Percentiles rank a stretch among this genome's conserved stretches.
These are phyloP conservation scores for Geosmithia putterillii DNA, from an alignment of 2,329 filamentous ascomycete genomes.

Conservation along the genomic window DNA sequence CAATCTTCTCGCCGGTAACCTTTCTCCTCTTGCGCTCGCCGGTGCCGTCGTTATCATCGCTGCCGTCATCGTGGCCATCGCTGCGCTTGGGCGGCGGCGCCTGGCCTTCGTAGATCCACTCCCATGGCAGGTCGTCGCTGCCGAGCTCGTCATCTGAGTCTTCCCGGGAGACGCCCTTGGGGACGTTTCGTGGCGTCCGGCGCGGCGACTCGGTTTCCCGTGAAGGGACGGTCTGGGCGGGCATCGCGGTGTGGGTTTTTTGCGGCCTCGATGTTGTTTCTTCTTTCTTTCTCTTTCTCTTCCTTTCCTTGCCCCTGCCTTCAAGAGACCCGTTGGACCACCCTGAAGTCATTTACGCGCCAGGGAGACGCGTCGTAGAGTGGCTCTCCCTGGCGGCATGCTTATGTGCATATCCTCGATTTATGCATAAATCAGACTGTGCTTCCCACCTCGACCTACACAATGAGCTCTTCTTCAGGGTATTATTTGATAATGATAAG, in stretches of 20 bases:
- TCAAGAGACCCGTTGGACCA: neutral
- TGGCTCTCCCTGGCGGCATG: neutral
- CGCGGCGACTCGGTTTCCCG: neutral
- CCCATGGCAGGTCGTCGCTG: conserved; percentile 60
- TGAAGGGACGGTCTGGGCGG: neutral
- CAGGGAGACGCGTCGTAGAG: conserved; percentile 6
- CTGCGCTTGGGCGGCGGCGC: conserved; percentile 6
- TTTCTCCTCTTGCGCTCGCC: conserved; percentile 22
- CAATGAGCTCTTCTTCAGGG: too few relatives aligned
- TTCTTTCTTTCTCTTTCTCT: neutral
- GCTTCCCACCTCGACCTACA: too few relatives aligned
- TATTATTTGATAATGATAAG: too few relatives aligned
- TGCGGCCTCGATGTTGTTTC: neutral
- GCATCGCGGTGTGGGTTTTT: neutral
- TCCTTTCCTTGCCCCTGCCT: neutral
- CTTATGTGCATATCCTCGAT: conserved; percentile 4
- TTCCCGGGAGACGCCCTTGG: conserved; percentile 52
- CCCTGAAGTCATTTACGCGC: conserved; percentile 5
- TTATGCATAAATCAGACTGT: conserved; percentile 4
- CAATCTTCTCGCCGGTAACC: conserved; percentile 37
- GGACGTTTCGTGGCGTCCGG: conserved; percentile 4
- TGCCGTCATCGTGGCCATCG: neutral
- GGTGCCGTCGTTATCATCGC: conserved; percentile 9
- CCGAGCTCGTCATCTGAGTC: conserved; percentile 85
- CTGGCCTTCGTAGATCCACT: conserved; percentile 57